Conservation (phyloP, 2,329 filamentous ascomycete species). For the Chalaropsis ovoidea region DNA sequence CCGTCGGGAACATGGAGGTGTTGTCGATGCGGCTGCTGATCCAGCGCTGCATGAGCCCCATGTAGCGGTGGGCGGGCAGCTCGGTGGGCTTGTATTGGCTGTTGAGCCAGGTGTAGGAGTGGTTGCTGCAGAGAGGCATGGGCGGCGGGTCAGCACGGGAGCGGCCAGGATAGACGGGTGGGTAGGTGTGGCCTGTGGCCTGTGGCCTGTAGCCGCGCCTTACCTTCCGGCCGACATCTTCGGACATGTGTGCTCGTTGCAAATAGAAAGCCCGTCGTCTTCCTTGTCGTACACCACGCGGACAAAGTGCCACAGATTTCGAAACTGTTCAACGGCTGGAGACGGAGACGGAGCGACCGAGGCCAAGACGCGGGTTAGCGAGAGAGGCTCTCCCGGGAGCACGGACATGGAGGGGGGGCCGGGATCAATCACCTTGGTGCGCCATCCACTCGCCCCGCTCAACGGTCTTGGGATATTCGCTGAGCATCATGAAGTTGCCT, state of each 20-base stretch:
- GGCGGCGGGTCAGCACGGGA: not conserved
- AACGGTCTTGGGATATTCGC: slow-evolving; percentile 71
- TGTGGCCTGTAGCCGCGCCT: slow-evolving; percentile 34
- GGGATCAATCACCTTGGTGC: slow-evolving; percentile 54
- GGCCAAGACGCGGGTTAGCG: not conserved
- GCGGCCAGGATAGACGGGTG: too few species aligned
- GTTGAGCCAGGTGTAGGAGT: slow-evolving; percentile 80
- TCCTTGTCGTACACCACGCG: slow-evolving; percentile 69
- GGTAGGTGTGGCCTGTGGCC: too few species aligned
- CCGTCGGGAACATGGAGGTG: slow-evolving; percentile 66
- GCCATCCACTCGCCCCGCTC: slow-evolving; percentile 81
- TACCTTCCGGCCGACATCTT: slow-evolving; percentile 79
- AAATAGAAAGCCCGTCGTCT: slow-evolving; percentile 57
- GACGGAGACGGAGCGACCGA: slow-evolving; percentile 28
- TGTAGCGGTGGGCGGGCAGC: slow-evolving; percentile 71
- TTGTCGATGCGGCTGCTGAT: slow-evolving; percentile 76
- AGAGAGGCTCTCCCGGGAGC: not conserved
- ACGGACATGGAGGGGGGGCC: slow-evolving; percentile 29
- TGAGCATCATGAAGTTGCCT: slow-evolving; percentile 83
- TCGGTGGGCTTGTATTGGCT: slow-evolving; percentile 65
- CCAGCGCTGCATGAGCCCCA: slow-evolving; percentile 77
- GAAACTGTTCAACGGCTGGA: slow-evolving; percentile 71
- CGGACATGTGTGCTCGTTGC: slow-evolving; percentile 66
- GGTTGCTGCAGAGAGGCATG: slow-evolving; percentile 39
- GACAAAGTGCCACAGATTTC: slow-evolving; percentile 69